These are phyloP conservation scores for Boletus eberwhitei DNA, from an alignment of 768 basidiomycete genomes.

Conservation along the genomic window DNA sequence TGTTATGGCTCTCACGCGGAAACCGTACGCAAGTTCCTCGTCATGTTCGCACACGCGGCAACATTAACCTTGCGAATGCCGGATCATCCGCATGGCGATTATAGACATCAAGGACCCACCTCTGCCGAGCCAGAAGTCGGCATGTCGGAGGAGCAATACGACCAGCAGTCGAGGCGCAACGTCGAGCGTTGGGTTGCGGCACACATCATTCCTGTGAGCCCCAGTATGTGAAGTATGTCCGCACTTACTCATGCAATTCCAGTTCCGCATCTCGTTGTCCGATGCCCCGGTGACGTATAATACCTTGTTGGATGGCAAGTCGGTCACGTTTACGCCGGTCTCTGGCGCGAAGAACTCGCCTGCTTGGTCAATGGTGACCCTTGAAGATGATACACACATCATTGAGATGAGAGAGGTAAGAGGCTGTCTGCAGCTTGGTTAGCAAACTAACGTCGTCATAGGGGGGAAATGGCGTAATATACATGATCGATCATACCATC, in stretches of 20 bases:
- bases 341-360: slow-evolving; percentile 33
- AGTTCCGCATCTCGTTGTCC: slow-evolving; percentile 47
- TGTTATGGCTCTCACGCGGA: slow-evolving; percentile 72
- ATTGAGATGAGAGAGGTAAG: slow-evolving; percentile 60
- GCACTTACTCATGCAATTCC: background rate
- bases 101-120: slow-evolving; percentile 59
- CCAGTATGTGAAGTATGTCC: background rate
- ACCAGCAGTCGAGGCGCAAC: slow-evolving; percentile 56
- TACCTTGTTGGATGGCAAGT: slow-evolving; percentile 59
- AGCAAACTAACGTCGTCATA: slow-evolving; percentile 12
- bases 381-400: slow-evolving; percentile 58
- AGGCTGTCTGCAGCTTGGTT: background rate
- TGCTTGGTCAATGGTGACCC: slow-evolving; percentile 56
- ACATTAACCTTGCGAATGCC: background rate
- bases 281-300: slow-evolving; percentile 38
- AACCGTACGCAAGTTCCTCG: slow-evolving; percentile 59
- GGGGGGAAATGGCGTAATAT: slow-evolving; percentile 45
- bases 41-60: background rate
- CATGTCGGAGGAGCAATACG: slow-evolving; percentile 67
- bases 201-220: slow-evolving; percentile 75
- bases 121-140: slow-evolving; percentile 41
- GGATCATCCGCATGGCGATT: background rate
- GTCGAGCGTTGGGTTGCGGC: slow-evolving; percentile 79
- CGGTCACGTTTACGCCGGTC: slow-evolving; percentile 50
- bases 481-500: slow-evolving; percentile 41